These are phyloP conservation scores for Fusarium chlamydosporum DNA, from an alignment of 2,329 filamentous ascomycete species.

Conservation along the genomic window DNA sequence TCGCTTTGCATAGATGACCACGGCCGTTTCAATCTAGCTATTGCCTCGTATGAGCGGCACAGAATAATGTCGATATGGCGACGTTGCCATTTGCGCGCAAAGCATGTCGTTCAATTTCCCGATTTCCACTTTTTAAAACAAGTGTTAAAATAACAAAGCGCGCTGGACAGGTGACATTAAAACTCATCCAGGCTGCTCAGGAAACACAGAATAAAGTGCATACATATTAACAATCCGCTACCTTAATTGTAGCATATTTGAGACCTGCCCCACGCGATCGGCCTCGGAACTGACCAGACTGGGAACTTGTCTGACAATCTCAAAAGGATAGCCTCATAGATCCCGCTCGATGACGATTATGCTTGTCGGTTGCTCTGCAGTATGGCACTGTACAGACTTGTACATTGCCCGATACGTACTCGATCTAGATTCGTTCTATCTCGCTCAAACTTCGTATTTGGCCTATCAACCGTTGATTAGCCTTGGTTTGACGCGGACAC, in stretches of 20 bases:
- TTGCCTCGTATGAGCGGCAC: background rate
- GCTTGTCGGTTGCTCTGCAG: constrained; percentile 17
- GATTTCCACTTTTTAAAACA: constrained; percentile 19
- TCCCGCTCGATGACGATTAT: constrained; percentile 34
- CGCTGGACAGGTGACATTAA: constrained; percentile 21
- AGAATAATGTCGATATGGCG: constrained; percentile 1
- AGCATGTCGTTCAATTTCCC: constrained; percentile 38
- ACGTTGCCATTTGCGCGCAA: constrained; percentile 37
- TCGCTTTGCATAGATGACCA: constrained; percentile 31
- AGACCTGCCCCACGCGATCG: constrained; percentile 41
- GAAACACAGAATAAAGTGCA: constrained; percentile 24
- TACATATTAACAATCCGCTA: constrained; percentile 31
- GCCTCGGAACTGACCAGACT: constrained; percentile 31
- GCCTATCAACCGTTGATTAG: constrained; percentile 19
- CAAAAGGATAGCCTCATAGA: constrained; percentile 36
- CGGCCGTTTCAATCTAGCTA: constrained; percentile 19
- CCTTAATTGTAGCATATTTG: constrained; percentile 28
- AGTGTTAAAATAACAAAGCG: constrained; percentile 19
- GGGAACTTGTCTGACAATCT: constrained; percentile 39
- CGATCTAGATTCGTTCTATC: constrained; percentile 25
- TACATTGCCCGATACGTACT: background rate
- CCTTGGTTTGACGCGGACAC: constrained; percentile 18
- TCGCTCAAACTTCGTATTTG: constrained; percentile 22
- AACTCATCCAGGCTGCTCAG: constrained; percentile 8
- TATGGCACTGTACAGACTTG: background rate